Base-by-base conservation (phyloP, 257 asterid genomes). In the Verbascum thapsus region DNA sequence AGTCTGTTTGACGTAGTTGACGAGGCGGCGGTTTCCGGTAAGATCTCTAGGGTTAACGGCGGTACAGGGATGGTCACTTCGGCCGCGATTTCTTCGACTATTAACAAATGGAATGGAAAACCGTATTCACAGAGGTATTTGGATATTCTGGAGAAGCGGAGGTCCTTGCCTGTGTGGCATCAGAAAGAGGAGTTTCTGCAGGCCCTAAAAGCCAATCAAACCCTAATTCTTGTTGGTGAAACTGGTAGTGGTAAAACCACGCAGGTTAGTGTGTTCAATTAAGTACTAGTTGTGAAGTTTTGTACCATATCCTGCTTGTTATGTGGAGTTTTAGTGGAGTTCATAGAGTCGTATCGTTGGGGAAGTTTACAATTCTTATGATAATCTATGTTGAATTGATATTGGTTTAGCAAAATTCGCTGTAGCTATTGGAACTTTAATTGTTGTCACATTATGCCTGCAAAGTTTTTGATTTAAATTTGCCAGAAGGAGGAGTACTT, bases 211-310 rank as follows among this genome's bases (percentile, higher is more conserved):
- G 66, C 74, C 18, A 90, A 78, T 69, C 97, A 94, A 51, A 74
- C 95, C 58, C 80, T 94, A 7, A 81, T 94, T 58, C 86, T 94
- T 19, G 99, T 94, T 40, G 99, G 99, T 49, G 99, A 94, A 80
- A 90, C 99, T 13, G 99, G 96, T 37, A 90, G 96, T 72, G 96
- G 99, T 39, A 94, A 94, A 84, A 94, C 96, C 11, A 94, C 99
- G 4, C 98, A 94, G 97, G 97, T 88, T 8, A 16, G 87, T 75
- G 7, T 58, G n/a, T 26, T 26, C 5, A 26, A 1, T 26, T 26
- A 5, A 2, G 3, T 26, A 26, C 3, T 26, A 26, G 2, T 26
- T 26, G 5, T 26, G 32, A 26, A 26, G 2, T 26, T 26, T 1
- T 26, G 32, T 1, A 26, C 32, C 5, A 26, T 26, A 1, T 26